Conservation (phyloP, 768 basidiomycete species). For the Mycena metata region DNA sequence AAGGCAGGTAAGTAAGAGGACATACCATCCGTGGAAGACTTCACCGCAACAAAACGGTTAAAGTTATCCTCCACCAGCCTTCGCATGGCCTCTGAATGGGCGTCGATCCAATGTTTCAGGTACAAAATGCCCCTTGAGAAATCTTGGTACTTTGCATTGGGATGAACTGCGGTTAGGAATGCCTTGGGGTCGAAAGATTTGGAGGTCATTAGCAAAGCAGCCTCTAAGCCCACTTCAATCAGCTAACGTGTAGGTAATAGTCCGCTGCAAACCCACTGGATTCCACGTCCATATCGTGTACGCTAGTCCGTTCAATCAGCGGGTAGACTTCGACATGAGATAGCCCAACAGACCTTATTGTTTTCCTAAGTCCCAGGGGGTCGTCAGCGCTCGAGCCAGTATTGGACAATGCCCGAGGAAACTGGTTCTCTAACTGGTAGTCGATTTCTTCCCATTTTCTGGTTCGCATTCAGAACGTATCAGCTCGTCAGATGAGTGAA, state of each 20-base stretch:
- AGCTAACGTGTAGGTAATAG: not conserved
- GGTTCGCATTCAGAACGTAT: constrained; percentile 11
- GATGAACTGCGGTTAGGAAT: constrained; percentile 92
- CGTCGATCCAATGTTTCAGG: constrained; percentile 85
- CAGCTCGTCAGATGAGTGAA: not conserved
- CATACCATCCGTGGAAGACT: constrained; percentile 93
- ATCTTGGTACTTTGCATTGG: constrained; percentile 95
- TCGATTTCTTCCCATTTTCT: constrained; percentile 94
- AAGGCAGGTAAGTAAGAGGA: constrained; percentile 34
- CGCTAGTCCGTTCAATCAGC: constrained; percentile 52
- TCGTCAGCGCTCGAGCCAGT: constrained; percentile 68
- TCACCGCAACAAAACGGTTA: constrained; percentile 98
- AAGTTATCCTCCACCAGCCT: constrained; percentile 93
- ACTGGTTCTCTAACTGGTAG: constrained; percentile 86
- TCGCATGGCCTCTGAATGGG: constrained; percentile 93
- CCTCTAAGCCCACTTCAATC: constrained; percentile 64
- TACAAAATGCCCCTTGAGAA: constrained; percentile 82
- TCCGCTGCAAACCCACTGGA: constrained; percentile 66
- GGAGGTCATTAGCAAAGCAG: constrained; percentile 86
- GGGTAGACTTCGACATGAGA: not conserved
- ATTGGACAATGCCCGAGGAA: too few species aligned
- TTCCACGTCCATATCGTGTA: constrained; percentile 80
- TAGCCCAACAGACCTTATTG: constrained; percentile 65
- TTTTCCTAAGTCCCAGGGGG: constrained; percentile 81
- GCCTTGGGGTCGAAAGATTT: constrained; percentile 97